These are phyloP conservation scores for Cokeromyces recurvatus DNA, from an alignment of 371 early-diverging fungal species.

Conservation along the genomic window DNA sequence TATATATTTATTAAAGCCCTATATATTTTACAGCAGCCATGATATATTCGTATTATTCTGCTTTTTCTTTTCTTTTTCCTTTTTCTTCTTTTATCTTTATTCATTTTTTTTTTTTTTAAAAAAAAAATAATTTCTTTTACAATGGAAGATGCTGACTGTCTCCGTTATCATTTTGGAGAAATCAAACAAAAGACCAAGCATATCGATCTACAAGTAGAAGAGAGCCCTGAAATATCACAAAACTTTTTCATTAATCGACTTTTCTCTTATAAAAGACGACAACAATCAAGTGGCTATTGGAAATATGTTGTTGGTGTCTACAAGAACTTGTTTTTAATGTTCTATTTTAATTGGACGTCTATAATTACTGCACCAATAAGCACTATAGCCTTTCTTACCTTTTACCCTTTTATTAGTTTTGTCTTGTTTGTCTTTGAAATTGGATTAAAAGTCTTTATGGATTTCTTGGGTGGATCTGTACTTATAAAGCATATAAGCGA, in stretches of 20 bases:
- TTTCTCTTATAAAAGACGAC: not conserved
- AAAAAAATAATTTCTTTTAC: no score
- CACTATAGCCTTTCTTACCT: conserved; percentile 17
- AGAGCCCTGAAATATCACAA: not conserved
- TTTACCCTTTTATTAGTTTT: conserved; percentile 19
- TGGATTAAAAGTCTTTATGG: conserved; percentile 28
- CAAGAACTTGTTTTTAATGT: conserved; percentile 25
- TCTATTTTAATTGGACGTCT: conserved; percentile 32
- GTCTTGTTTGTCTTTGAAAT: conserved; percentile 22
- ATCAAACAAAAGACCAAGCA: conserved; percentile 1
- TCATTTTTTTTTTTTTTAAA: not conserved
- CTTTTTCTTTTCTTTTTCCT: no score
- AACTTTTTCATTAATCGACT: no score
- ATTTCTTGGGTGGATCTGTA: conserved; percentile 20
- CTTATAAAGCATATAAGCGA: conserved; percentile 15
- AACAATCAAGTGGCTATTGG: conserved; percentile 21
- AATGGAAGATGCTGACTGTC: no score
- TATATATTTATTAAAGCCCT: no score
- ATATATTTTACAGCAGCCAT: no score
- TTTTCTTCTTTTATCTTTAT: not conserved
- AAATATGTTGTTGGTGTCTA: conserved; percentile 19
- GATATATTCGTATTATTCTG: no score
- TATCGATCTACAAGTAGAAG: not conserved
- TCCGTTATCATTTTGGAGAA: not conserved
- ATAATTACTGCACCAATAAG: conserved; percentile 28